phyloP scores from a whole-genome alignment of 345 rosid species.

The Citrus maxima region DNA sequence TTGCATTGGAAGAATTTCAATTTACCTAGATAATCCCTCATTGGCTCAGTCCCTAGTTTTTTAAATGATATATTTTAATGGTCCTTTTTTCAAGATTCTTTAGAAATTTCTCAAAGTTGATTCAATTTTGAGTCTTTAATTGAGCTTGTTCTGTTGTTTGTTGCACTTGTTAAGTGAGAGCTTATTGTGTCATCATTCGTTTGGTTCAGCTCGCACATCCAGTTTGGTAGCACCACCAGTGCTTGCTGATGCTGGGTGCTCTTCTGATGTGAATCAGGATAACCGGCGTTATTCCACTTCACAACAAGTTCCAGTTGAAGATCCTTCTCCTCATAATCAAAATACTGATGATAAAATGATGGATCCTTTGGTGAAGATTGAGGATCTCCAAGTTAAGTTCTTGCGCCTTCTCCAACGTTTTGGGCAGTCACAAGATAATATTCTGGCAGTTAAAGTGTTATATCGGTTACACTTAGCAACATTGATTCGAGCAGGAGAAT shows the following conservation, averaged over 20 bases:
- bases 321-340: slow-evolving; percentile 25
- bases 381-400: slow-evolving; percentile 66
- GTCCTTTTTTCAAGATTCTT: background rate
- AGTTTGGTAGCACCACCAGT: slow-evolving; percentile 31
- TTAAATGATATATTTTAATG: background rate
- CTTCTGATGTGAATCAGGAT: slow-evolving; percentile 41
- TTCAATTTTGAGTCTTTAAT: background rate
- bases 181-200: slow-evolving; percentile 14
- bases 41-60: background rate
- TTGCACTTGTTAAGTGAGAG: slow-evolving; percentile 13
- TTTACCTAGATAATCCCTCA: background rate
- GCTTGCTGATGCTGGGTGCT: slow-evolving; percentile 30
- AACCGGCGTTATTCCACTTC: slow-evolving; percentile 29
- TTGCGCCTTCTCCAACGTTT: slow-evolving; percentile 64
- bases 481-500: slow-evolving; percentile 70
- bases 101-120: background rate
- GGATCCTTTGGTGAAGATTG: slow-evolving; percentile 57
- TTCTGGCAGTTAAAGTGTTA: slow-evolving; percentile 73
- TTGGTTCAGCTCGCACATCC: slow-evolving; percentile 35
- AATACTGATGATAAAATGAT: slow-evolving; percentile 26
- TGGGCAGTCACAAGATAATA: slow-evolving; percentile 57
- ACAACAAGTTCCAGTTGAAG: slow-evolving; percentile 40
- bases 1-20: background rate
- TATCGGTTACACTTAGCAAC: slow-evolving; percentile 75
- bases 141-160: background rate